phyloP scores from a whole-genome alignment of 1,139 yeast species.

The Protomyces pachydermus region DNA sequence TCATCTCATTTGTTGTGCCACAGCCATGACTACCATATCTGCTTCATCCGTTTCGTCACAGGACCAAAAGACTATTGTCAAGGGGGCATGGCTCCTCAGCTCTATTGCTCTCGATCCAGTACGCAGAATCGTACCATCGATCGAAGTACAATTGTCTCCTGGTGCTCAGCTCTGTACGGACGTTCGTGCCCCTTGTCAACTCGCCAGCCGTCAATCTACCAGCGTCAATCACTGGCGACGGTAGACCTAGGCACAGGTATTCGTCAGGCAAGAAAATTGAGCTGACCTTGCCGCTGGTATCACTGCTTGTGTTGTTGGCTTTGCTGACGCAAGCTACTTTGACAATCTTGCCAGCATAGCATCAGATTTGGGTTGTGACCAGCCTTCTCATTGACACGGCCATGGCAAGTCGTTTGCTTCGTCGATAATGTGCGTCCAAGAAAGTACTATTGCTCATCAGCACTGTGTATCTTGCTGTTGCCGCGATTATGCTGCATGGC shows the following conservation, averaged over 20 bases:
- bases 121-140: no score
- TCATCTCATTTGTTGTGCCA: no score
- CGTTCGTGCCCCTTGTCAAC: not conserved
- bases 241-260: not conserved
- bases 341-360: conserved; percentile 2
- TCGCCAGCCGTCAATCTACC: conserved; percentile 1
- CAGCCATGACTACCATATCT: no score
- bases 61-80: conserved; percentile 9
- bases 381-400: not conserved
- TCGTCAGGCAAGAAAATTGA: not conserved
- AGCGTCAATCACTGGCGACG: not conserved
- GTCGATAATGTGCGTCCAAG: not conserved
- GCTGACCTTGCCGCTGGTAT: conserved; percentile 2
- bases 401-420: not conserved
- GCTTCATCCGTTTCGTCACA: not conserved
- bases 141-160: not conserved
- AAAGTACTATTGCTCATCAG: not conserved
- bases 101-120: conserved; percentile 11
- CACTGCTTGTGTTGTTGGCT: not conserved
- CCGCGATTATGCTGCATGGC: not conserved
- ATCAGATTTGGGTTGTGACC: not conserved
- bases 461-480: not conserved
- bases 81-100: conserved; percentile 20
- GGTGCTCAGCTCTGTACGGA: conserved; percentile 3
- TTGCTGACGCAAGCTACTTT: conserved; percentile 3